phyloP scores from a whole-genome alignment of 2,329 filamentous ascomycete species.

The Fusarium sambucinum region DNA sequence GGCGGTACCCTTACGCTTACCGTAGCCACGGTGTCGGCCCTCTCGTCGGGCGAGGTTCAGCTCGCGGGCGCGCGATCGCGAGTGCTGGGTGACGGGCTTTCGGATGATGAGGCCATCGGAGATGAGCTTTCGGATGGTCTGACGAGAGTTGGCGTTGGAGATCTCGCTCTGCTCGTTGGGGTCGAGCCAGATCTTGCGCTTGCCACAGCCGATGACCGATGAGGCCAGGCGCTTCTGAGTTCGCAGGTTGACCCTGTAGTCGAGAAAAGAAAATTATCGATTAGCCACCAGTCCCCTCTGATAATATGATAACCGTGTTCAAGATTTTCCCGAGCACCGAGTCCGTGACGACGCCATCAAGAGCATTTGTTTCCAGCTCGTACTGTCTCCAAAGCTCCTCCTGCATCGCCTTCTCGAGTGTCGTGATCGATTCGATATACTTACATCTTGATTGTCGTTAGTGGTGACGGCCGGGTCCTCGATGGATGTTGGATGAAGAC shows the following conservation, averaged over 20 bases:
- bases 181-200: conserved; percentile 99
- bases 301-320: conserved; percentile 13
- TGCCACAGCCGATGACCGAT: conserved; percentile 97
- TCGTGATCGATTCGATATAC: conserved; percentile 46
- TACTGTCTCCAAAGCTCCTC: conserved; percentile 28
- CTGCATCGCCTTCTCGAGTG: conserved; percentile 26
- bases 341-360: conserved; percentile 37
- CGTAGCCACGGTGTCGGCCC: conserved; percentile 98
- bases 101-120: conserved; percentile 99
- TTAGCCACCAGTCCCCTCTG: conserved; percentile 48
- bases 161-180: conserved; percentile 99
- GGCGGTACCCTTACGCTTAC: conserved; percentile 99
- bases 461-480: conserved; percentile 58
- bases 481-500: conserved; percentile 55
- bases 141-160: conserved; percentile 99
- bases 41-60: conserved; percentile 94
- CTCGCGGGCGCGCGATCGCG: conserved; percentile 93
- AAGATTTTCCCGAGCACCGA: conserved; percentile 11
- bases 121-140: conserved; percentile 99
- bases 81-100: conserved; percentile 99
- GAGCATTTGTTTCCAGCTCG: conserved; percentile 32
- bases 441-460: conserved; percentile 61
- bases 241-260: conserved; percentile 93
- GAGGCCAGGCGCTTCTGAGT: conserved; percentile 99
- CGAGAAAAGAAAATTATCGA: conserved; percentile 36